Percentiles rank a stretch among this genome's conserved stretches.
phyloP scores from a whole-genome alignment of 1,139 yeast species.

The Zygosaccharomyces sapae region DNA sequence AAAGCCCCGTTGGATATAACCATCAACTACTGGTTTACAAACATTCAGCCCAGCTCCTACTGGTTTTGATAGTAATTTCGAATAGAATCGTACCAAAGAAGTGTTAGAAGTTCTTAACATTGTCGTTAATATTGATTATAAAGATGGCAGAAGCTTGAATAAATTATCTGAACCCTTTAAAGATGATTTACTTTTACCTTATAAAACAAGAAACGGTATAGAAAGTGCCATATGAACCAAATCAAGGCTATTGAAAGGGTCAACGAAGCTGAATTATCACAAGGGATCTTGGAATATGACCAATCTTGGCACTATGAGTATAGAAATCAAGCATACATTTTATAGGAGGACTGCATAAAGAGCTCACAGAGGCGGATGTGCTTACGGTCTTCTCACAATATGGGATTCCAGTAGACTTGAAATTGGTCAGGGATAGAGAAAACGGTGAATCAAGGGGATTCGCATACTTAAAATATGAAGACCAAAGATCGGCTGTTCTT shows the following conservation, averaged over 20 bases:
- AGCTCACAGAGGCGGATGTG: constrained; percentile 69
- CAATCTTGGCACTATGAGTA: constrained; percentile 92
- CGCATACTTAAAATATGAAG: constrained; percentile 79
- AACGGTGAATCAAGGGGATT: constrained; percentile 72
- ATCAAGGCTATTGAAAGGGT: constrained; percentile 50
- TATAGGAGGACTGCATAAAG: constrained; percentile 68
- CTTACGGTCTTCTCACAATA: constrained; percentile 80
- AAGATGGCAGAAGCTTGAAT: too few species aligned
- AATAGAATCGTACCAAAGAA: not conserved
- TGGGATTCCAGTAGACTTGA: constrained; percentile 79
- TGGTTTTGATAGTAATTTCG: not conserved
- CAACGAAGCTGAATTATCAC: constrained; percentile 62
- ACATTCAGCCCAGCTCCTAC: not conserved
- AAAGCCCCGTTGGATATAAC: not conserved
- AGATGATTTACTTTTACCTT: not conserved
- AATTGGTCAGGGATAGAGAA: constrained; percentile 63
- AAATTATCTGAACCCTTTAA: too few species aligned
- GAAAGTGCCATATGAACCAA: constrained; percentile 25
- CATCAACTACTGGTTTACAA: not conserved
- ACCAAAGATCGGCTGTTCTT: constrained; percentile 71
- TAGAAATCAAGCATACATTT: constrained; percentile 58
- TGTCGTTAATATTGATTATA: not conserved
- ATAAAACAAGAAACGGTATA: not conserved
- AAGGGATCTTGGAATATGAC: constrained; percentile 48
- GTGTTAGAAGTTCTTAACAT: not conserved